These are phyloP conservation scores for Papiliotrema flavescens DNA, from an alignment of 1,284 basidiomycete genomes.

Conservation along the genomic window DNA sequence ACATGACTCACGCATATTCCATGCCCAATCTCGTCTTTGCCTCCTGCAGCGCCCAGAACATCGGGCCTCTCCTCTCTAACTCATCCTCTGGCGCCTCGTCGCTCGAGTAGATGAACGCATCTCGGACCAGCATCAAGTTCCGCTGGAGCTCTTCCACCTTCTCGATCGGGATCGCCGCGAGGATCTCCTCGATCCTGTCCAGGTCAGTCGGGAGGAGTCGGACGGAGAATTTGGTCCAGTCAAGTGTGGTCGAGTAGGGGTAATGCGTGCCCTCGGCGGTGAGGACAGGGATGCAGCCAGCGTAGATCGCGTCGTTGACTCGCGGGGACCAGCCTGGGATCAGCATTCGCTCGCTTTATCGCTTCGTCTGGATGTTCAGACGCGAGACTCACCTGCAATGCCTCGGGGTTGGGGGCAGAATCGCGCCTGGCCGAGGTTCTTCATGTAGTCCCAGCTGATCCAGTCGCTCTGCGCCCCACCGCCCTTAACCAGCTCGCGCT, in stretches of 20 bases:
- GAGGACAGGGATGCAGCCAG: constrained; percentile 53
- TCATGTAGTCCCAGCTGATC: constrained; percentile 47
- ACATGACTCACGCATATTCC: constrained; percentile 32
- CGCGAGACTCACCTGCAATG: constrained; percentile 36
- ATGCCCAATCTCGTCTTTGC: constrained; percentile 47
- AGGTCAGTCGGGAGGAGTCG: constrained; percentile 49
- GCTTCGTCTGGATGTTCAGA: not conserved
- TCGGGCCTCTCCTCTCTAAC: constrained; percentile 43
- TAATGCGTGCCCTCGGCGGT: constrained; percentile 50
- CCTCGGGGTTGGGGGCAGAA: constrained; percentile 52
- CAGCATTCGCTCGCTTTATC: not conserved
- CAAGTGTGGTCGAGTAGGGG: constrained; percentile 50
- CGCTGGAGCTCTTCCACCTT: constrained; percentile 49
- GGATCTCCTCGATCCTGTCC: constrained; percentile 49
- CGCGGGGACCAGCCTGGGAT: constrained; percentile 48
- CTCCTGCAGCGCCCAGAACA: constrained; percentile 49
- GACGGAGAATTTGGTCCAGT: constrained; percentile 51
- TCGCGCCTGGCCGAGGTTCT: constrained; percentile 44
- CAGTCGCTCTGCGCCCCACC: constrained; percentile 38
- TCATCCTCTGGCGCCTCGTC: constrained; percentile 45
- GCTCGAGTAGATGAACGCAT: constrained; percentile 50
- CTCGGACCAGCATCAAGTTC: constrained; percentile 48
- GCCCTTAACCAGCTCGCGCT: constrained; percentile 38
- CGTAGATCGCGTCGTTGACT: constrained; percentile 52
- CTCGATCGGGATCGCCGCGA: constrained; percentile 43